Evolutionary conservation across 208 protist genomes (phyloP), one percentile per base, ranked within the genome.

Genomic region (Trypanosoma rangeli): DNA sequence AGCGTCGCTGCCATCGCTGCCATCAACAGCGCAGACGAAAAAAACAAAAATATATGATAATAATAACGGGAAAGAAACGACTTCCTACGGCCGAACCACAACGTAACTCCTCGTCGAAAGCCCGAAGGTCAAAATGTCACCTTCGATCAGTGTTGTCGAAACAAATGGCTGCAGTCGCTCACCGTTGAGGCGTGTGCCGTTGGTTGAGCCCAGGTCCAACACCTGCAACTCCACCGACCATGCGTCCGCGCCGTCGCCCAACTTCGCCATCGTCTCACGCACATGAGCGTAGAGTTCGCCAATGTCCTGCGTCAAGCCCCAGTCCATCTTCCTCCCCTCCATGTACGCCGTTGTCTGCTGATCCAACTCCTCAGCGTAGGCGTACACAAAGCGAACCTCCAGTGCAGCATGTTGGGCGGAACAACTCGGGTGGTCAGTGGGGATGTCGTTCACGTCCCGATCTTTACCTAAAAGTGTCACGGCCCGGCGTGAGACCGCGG

Each of bases 351-450:
- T 46, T 24, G 73, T 63, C 29, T 46, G 46, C 54, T 70, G 55
- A 26, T 63, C 48, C 29, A 70, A 64, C 52, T 71, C 61, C n/a
- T 67, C 73, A 29, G 58, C 50, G 24, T 55, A 15, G 28, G 59
- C 48, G 42, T 68, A 68, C 26, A 72, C 63, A 66, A 95, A 95
- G 16, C 79, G 70, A 53, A 90, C 80, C 55, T 89, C 79, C 10
- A 96, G 44, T 0, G 78, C 82, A 10, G 90, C 90, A 74, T 96
- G 90, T 63, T 96, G 90, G 1, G 66, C 64, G 15, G 90, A 96
- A 73, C 90, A 96, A 67, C 86, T 92, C 0, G 81, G 81, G 80
- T 96, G 90, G 20, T 87, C 86, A 0, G 90, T 67, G 9, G 61
- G 65, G 28, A 93, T 72, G 64, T 96, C 87, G 63, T 84, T 89